Base-by-base conservation (phyloP, 257 asterid species). In the Cinchona pubescens region DNA sequence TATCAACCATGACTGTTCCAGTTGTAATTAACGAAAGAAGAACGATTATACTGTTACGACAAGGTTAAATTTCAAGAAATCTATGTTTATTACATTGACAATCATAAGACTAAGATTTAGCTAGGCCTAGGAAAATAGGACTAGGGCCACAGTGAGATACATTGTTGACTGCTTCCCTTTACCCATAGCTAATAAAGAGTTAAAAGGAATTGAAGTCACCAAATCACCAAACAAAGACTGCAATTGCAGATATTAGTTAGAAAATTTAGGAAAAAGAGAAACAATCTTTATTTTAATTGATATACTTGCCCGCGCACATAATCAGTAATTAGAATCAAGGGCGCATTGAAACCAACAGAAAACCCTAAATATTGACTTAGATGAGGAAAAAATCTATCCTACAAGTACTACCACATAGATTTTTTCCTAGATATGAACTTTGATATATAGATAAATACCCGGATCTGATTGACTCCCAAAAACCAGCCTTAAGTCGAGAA, bases 391-490 rank as follows among this genome's bases (percentile, higher is more conserved):
- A 48, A 49, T 2, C n/a, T n/a, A n/a, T n/a, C n/a, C n/a, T n/a
- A n/a, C n/a, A n/a, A n/a, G n/a, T n/a, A n/a, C n/a, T n/a, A n/a
- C n/a, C n/a, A n/a, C n/a, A n/a, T n/a, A n/a, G n/a, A n/a, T n/a
- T n/a, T n/a, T n/a, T n/a, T n/a, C n/a, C n/a, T n/a, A n/a, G n/a
- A n/a, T n/a, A n/a, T n/a, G n/a, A n/a, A n/a, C n/a, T n/a, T n/a
- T n/a, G n/a, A 55, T 4, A 25, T 19, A 23, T 51, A 9, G 21
- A 58, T 63, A n/a, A n/a, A 67, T 90, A 94, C 99, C 99, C 96
- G 55, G 97, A 87, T 94, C 93, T 90, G 76, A 94, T 91, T 77
- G 98, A 88, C 74, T 94, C 97, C 99, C 99, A 94, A 58, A 92
- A 92, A 68, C 88, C 81, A 38, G 95, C 96, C 85, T 82, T 92